phyloP scores from a whole-genome alignment of 2,329 filamentous ascomycete species.

The Magnaporthales sp. region DNA sequence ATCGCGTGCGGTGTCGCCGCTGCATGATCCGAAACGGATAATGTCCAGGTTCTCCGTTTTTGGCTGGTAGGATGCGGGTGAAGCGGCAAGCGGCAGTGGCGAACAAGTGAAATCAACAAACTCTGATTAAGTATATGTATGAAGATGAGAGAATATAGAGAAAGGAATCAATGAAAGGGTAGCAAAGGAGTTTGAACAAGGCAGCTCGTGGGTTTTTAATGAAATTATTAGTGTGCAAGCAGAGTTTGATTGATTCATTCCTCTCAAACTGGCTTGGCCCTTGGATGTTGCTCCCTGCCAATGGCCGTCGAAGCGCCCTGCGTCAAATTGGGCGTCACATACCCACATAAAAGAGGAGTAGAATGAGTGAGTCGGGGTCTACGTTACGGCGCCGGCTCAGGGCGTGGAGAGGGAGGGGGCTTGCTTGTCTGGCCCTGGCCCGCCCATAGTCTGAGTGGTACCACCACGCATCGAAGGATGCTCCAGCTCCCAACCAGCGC shows the following conservation, averaged over 20 bases:
- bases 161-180: background rate
- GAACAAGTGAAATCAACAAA: background rate
- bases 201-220: background rate
- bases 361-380: background rate
- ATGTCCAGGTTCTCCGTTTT: background rate
- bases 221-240: background rate
- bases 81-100: background rate
- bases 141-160: background rate
- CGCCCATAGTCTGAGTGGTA: background rate
- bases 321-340: background rate
- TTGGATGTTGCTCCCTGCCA: background rate
- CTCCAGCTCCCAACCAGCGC: background rate
- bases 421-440: background rate
- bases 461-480: background rate
- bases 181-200: background rate
- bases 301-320: background rate
- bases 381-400: background rate
- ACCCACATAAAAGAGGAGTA: background rate
- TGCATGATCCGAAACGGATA: constrained; percentile 4
- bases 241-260: background rate
- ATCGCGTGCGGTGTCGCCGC: background rate
- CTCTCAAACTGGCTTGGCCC: background rate
- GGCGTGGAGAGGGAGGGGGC: background rate
- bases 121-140: background rate
- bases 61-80: background rate